These are phyloP conservation scores for Podila clonocystis DNA, from an alignment of 192 early-diverging fungal species.

Conservation along the genomic window DNA sequence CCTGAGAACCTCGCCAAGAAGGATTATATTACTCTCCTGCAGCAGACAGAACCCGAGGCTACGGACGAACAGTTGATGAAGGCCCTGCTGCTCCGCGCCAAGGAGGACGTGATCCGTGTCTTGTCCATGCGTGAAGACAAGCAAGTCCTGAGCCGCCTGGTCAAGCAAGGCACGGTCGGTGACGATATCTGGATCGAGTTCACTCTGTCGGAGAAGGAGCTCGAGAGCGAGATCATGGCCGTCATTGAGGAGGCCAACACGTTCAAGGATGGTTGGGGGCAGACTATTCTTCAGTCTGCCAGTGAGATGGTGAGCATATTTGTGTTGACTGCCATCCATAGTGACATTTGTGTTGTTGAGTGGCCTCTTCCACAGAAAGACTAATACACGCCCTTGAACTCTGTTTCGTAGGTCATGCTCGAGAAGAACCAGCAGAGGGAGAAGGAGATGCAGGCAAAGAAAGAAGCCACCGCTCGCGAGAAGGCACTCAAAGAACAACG, in stretches of 20 bases:
- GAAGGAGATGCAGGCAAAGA: conserved; percentile 56
- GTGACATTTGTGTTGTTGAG: neutral
- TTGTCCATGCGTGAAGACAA: conserved; percentile 85
- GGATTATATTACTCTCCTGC: conserved; percentile 71
- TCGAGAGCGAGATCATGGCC: conserved; percentile 82
- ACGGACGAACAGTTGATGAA: conserved; percentile 71
- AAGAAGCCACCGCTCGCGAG: conserved; percentile 62
- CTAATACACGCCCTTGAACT: neutral
- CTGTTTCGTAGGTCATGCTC: conserved; percentile 40
- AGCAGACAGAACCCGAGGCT: conserved; percentile 63
- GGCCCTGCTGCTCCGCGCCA: conserved; percentile 84
- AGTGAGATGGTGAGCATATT: conserved; percentile 72
- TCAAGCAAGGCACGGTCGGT: conserved; percentile 82
- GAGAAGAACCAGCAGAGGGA: conserved; percentile 61
- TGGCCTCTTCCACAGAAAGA: neutral
- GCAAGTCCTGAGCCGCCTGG: conserved; percentile 74
- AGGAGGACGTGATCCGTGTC: conserved; percentile 78
- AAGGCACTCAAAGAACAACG: conserved; percentile 54
- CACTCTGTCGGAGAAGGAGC: conserved; percentile 78
- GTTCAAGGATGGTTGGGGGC: conserved; percentile 82
- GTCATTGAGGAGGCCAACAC: conserved; percentile 86
- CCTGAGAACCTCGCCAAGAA: conserved; percentile 66
- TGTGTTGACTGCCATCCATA: neutral
- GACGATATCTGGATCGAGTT: conserved; percentile 87
- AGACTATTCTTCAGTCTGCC: conserved; percentile 85